Conservation (phyloP, 129 eudicot species). For the Flaveria sonorensis region DNA sequence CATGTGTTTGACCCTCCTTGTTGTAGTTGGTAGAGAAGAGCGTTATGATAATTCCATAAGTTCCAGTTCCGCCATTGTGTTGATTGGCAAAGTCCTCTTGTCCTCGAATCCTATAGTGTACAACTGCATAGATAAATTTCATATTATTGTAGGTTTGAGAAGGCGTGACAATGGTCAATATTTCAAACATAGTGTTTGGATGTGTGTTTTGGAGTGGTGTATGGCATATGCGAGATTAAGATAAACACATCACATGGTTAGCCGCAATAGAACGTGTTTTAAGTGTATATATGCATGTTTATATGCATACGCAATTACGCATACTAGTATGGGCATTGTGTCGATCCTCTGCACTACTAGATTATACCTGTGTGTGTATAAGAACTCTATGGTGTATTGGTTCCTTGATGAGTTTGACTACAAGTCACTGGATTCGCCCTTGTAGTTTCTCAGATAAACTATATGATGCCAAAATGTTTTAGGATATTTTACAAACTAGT, state of each 20-base stretch:
- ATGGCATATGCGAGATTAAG: not conserved
- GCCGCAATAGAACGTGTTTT: not conserved
- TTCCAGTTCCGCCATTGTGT: not conserved
- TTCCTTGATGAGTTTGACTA: not conserved
- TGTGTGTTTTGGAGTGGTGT: not conserved
- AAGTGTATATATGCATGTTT: not conserved
- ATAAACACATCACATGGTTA: not conserved
- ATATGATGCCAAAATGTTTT: not conserved
- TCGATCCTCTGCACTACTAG: too few relatives aligned
- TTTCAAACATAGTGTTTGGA: not conserved
- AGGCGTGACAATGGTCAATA: slow-evolving; percentile 2
- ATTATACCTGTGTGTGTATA: too few relatives aligned
- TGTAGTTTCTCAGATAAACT: not conserved
- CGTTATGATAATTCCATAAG: not conserved
- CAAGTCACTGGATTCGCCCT: not conserved
- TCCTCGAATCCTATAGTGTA: not conserved
- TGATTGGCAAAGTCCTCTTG: slow-evolving; percentile 14
- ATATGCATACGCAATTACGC: too few relatives aligned
- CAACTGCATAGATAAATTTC: not conserved
- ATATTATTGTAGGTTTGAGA: slow-evolving; percentile 8
- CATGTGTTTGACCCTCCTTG: not conserved
- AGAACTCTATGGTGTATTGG: not conserved
- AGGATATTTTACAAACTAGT: not conserved
- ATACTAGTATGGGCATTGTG: too few relatives aligned
- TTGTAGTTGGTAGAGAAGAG: not conserved